phyloP scores from a whole-genome alignment of 148 eudicot species.

The Pharnaceum exiguum region DNA sequence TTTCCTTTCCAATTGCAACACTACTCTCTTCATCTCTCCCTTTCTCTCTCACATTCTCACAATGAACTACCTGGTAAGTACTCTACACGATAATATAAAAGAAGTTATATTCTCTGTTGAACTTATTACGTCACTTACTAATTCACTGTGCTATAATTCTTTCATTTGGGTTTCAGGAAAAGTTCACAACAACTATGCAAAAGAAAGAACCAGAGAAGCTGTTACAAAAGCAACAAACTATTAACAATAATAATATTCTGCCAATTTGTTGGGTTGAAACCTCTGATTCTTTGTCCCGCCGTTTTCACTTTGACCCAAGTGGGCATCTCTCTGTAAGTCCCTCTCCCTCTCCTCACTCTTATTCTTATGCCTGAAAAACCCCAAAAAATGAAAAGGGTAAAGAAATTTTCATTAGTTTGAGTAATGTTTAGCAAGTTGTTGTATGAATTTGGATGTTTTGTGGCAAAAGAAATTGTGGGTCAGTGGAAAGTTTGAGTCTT shows the following conservation, averaged over 20 bases:
- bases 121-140: neutral
- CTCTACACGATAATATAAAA: neutral
- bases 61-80: slow-evolving; percentile 45
- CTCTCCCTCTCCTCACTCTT: neutral
- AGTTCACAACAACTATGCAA: slow-evolving; percentile 40
- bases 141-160: neutral
- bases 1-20: neutral
- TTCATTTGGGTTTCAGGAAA: slow-evolving; percentile 31
- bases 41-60: neutral
- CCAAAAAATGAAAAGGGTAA: too few relatives aligned
- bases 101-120: neutral
- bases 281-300: slow-evolving; percentile 62
- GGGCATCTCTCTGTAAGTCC: slow-evolving; percentile 58
- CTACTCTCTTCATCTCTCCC: neutral
- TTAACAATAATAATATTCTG: too few relatives aligned
- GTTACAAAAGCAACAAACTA: too few relatives aligned
- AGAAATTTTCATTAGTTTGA: neutral
- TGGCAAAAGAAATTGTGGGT: neutral
- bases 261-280: slow-evolving; percentile 72
- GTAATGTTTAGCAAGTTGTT: neutral
- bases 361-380: too few relatives aligned
- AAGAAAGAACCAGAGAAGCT: slow-evolving; percentile 22
- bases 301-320: slow-evolving; percentile 48
- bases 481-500: neutral
- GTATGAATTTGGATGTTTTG: neutral